A percentile compares a stretch with the other conserved stretches of the same genome.
phyloP scores from a whole-genome alignment of 1,284 basidiomycete species.

The Sphagnurus paluster region DNA sequence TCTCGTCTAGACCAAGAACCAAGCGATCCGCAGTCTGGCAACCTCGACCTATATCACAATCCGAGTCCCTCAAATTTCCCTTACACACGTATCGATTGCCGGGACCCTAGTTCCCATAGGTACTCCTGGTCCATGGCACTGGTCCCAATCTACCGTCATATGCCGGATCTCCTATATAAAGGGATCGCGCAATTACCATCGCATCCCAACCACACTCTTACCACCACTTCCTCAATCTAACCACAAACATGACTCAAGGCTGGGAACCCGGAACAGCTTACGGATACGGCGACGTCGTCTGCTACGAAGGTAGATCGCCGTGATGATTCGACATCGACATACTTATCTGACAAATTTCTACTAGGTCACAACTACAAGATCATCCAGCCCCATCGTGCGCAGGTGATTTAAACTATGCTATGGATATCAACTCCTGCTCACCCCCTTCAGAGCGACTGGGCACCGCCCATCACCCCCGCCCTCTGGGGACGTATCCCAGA shows the following conservation, averaged over 20 bases:
- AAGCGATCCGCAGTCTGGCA: no score
- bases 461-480: constrained; percentile 58
- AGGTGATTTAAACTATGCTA: constrained; percentile 37
- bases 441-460: constrained; percentile 56
- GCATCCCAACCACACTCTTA: constrained; percentile 4
- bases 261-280: constrained; percentile 72
- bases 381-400: constrained; percentile 69
- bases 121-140: not conserved
- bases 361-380: constrained; percentile 64
- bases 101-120: not conserved
- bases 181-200: not conserved
- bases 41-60: no score
- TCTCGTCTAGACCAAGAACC: no score
- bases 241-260: constrained; percentile 38
- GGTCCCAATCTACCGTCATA: not conserved
- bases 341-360: not conserved
- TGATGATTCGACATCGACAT: not conserved
- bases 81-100: not conserved
- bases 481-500: constrained; percentile 61
- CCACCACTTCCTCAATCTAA: not conserved
- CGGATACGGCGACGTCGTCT: constrained; percentile 53
- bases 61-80: not conserved
- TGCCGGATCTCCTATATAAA: constrained; percentile 3
- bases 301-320: constrained; percentile 53
- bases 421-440: constrained; percentile 1